A percentile compares a stretch with the other conserved stretches of the same genome.
Evolutionary conservation across 176 grass and related monocot species (phyloP).

Genomic region (Carex pumila): DNA sequence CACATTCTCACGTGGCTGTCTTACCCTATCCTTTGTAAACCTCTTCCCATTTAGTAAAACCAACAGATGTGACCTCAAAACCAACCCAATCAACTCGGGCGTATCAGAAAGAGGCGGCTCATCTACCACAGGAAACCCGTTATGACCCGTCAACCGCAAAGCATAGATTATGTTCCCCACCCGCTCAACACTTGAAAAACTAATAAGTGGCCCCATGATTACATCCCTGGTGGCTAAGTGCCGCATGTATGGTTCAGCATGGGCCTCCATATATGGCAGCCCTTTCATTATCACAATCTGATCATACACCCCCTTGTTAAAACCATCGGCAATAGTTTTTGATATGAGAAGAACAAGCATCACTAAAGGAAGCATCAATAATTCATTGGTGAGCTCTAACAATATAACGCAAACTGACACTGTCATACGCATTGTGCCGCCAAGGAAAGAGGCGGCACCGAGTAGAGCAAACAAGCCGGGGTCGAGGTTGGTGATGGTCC

Average conservation of each 20-base stretch:
- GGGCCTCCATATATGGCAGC: slow-evolving; percentile 85
- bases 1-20: slow-evolving; percentile 37
- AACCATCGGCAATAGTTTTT: slow-evolving; percentile 80
- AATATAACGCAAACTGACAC: slow-evolving; percentile 91
- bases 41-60: slow-evolving; percentile 57
- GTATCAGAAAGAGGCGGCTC: slow-evolving; percentile 69
- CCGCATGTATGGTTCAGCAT: slow-evolving; percentile 82
- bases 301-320: slow-evolving; percentile 85
- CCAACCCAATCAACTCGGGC: slow-evolving; percentile 72
- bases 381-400: slow-evolving; percentile 88
- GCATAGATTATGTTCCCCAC: slow-evolving; percentile 60
- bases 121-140: slow-evolving; percentile 87
- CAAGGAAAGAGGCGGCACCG: slow-evolving; percentile 75
- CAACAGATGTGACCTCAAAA: slow-evolving; percentile 71
- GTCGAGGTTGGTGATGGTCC: slow-evolving; percentile 52
- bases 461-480: slow-evolving; percentile 79
- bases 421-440: slow-evolving; percentile 95
- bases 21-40: slow-evolving; percentile 61
- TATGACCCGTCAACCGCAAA: slow-evolving; percentile 76
- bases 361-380: slow-evolving; percentile 75
- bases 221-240: slow-evolving; percentile 65
- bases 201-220: slow-evolving; percentile 54
- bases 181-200: slow-evolving; percentile 65
- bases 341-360: slow-evolving; percentile 97
- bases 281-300: slow-evolving; percentile 93